phyloP scores from a whole-genome alignment of 2,329 filamentous ascomycete genomes.

The Esteya vermicola region DNA sequence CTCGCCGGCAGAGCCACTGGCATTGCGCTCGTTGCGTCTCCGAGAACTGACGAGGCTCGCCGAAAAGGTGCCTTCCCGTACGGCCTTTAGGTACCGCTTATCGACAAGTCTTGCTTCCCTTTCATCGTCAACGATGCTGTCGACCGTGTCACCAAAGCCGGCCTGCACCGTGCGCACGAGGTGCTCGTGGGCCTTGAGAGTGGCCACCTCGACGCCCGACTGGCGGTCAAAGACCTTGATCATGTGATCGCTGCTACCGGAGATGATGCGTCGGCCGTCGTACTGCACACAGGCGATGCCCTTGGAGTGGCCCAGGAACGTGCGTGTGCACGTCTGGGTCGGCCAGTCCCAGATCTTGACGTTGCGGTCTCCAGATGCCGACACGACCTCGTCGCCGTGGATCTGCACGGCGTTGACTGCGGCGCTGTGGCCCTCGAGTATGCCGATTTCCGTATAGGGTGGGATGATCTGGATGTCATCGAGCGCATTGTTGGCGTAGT shows the following conservation, averaged over 20 bases:
- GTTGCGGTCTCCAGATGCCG: conserved; percentile 81
- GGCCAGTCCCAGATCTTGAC: conserved; percentile 94
- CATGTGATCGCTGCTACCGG: conserved; percentile 89
- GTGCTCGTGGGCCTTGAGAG: conserved; percentile 65
- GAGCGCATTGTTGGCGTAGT: conserved; percentile 37
- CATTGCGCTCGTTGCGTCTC: neutral
- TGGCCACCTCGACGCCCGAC: conserved; percentile 79
- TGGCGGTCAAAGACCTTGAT: conserved; percentile 87
- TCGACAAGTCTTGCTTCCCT: conserved; percentile 62
- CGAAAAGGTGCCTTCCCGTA: conserved; percentile 39
- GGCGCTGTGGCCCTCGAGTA: conserved; percentile 69
- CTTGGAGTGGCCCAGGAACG: conserved; percentile 76
- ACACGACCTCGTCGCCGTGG: conserved; percentile 72
- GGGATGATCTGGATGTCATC: conserved; percentile 39
- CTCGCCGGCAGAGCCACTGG: conserved; percentile 56
- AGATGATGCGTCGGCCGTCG: conserved; percentile 84
- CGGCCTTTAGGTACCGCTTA: conserved; percentile 50
- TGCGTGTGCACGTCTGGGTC: conserved; percentile 59
- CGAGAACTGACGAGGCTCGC: too few relatives aligned
- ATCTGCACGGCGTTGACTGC: conserved; percentile 96
- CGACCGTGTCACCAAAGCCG: conserved; percentile 78
- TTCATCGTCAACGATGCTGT: conserved; percentile 61
- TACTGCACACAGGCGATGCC: conserved; percentile 97
- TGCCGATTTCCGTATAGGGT: conserved; percentile 65
- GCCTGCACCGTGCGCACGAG: conserved; percentile 92